phyloP scores from a whole-genome alignment of 495 filamentous ascomycete genomes.

The Polyplosphaeria fusca region DNA sequence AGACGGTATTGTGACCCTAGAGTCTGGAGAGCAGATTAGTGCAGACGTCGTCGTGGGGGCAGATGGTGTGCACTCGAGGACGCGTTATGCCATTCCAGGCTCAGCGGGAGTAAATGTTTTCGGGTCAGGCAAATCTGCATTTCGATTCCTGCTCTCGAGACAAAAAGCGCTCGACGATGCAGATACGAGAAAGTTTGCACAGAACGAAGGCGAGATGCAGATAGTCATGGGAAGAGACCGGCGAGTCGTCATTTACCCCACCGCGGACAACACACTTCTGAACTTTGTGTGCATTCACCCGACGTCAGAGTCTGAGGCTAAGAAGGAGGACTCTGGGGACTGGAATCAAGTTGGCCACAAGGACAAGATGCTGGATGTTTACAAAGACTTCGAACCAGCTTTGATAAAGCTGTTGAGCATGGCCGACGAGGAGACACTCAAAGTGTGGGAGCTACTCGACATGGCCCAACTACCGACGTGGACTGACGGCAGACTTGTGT shows the following conservation, averaged over 20 bases:
- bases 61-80: conserved; percentile 37
- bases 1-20: conserved; percentile 18
- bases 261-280: conserved; percentile 51
- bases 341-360: conserved; percentile 51
- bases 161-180: conserved; percentile 48
- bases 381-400: conserved; percentile 48
- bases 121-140: conserved; percentile 56
- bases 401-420: conserved; percentile 48
- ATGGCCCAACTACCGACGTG: conserved; percentile 56
- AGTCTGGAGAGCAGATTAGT: conserved; percentile 21
- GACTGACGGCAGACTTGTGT: conserved; percentile 48
- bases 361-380: conserved; percentile 51
- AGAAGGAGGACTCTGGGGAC: conserved; percentile 25
- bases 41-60: conserved; percentile 39
- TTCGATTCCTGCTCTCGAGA: conserved; percentile 56
- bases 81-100: conserved; percentile 34
- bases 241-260: conserved; percentile 60
- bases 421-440: conserved; percentile 49
- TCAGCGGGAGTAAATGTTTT: conserved; percentile 40
- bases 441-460: conserved; percentile 59
- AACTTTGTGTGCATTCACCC: conserved; percentile 64
- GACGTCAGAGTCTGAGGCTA: conserved; percentile 32
- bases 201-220: conserved; percentile 43
- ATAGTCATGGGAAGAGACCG: conserved; percentile 54
- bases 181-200: conserved; percentile 44